Evolutionary conservation across 331 rosid genomes (phyloP).

Genomic region (Acacia pycnantha): DNA sequence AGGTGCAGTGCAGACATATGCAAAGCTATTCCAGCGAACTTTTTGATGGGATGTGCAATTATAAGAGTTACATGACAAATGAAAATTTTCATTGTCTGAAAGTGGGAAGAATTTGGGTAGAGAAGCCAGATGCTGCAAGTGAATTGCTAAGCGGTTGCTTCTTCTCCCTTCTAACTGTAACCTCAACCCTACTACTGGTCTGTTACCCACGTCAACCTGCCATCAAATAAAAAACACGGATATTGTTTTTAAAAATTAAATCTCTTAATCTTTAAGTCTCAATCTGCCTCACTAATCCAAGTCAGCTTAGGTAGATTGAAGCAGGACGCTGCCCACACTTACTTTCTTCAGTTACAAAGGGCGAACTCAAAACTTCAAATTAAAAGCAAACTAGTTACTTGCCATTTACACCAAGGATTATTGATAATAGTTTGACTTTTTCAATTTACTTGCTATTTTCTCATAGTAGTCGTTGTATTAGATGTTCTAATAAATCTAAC

Average conservation of each 20-base stretch:
- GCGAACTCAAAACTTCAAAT: not conserved
- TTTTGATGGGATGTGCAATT: conserved; percentile 62
- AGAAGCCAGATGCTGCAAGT: conserved; percentile 78
- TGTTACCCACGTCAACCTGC: conserved; percentile 86
- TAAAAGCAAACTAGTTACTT: not conserved
- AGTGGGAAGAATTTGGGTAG: conserved; percentile 75
- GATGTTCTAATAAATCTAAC: not conserved
- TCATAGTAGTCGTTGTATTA: not conserved
- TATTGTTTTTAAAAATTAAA: not conserved
- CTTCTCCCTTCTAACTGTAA: conserved; percentile 81
- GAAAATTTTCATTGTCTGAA: conserved; percentile 59
- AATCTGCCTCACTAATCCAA: not conserved
- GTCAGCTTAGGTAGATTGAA: not conserved
- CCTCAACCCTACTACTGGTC: conserved; percentile 82
- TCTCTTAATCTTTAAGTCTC: not conserved
- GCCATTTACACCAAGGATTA: not conserved
- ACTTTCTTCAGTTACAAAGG: not conserved
- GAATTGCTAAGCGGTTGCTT: conserved; percentile 82
- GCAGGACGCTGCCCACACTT: not conserved
- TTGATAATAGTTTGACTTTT: not conserved
- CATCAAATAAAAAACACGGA: conserved; percentile 15
- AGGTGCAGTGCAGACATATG: conserved; percentile 86
- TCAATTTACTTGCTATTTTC: not conserved
- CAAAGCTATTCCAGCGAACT: conserved; percentile 76
- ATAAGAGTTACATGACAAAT: conserved; percentile 45